Conservation (phyloP, 768 basidiomycete species). For the Leucosporidium scottii region DNA sequence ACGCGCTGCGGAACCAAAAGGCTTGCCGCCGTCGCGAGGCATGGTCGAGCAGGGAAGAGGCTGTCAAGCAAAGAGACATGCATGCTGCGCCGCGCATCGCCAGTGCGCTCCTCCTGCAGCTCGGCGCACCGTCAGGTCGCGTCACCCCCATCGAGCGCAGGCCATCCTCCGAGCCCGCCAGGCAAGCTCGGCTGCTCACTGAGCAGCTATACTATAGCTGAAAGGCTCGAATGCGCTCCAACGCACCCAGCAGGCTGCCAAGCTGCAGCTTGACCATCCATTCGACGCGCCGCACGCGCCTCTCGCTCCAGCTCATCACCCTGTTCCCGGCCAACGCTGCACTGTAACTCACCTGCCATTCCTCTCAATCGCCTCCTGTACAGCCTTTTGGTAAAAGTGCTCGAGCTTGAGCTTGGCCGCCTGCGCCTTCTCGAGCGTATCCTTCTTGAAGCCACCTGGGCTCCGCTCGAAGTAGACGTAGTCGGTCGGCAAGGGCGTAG, state of each 20-base stretch:
- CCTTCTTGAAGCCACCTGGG: conserved; percentile 66
- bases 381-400: conserved; percentile 92
- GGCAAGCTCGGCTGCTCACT: too few species aligned
- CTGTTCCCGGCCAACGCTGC: background rate
- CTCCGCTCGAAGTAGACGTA: conserved; percentile 81
- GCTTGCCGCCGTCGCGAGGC: too few species aligned
- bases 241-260: background rate
- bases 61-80: too few species aligned
- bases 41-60: too few species aligned
- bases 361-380: conserved; percentile 88
- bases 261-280: background rate
- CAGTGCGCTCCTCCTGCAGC: too few species aligned
- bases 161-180: too few species aligned
- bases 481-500: conserved; percentile 26
- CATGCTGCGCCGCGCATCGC: too few species aligned
- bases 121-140: too few species aligned
- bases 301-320: background rate
- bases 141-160: too few species aligned
- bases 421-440: conserved; percentile 58
- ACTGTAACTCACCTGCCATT: conserved; percentile 70
- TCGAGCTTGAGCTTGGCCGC: conserved; percentile 91
- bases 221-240: too few species aligned
- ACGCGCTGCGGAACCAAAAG: too few species aligned
- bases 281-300: background rate
- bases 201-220: too few species aligned